Conservation (phyloP, 805 yeast genomes). For the Teunomyces panamensis region DNA sequence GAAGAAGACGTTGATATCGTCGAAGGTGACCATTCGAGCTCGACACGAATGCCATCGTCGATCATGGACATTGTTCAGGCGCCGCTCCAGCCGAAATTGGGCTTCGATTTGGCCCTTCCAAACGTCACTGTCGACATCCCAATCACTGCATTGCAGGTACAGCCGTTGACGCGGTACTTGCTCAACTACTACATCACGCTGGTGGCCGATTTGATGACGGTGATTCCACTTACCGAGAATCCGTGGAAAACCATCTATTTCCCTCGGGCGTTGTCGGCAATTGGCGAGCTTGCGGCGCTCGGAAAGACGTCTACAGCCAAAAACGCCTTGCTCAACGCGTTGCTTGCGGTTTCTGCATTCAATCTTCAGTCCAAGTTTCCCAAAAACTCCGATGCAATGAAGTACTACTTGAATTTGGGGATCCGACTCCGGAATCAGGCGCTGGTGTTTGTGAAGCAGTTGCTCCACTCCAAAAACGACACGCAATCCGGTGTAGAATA, state of each 20-base stretch:
- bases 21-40: conserved; percentile 25
- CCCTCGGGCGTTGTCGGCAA: conserved; percentile 76
- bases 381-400: conserved; percentile 63
- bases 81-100: conserved; percentile 40
- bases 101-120: conserved; percentile 37
- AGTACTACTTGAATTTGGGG: conserved; percentile 68
- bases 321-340: conserved; percentile 72
- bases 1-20: conserved; percentile 32
- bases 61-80: conserved; percentile 50
- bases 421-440: conserved; percentile 75
- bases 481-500: conserved; percentile 40
- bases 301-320: conserved; percentile 76
- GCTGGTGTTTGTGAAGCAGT: conserved; percentile 57
- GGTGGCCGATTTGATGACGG: conserved; percentile 79
- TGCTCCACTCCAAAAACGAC: conserved; percentile 38
- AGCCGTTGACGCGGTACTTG: conserved; percentile 69
- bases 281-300: conserved; percentile 73
- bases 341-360: conserved; percentile 79
- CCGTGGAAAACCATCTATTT: conserved; percentile 89
- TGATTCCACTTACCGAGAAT: conserved; percentile 65
- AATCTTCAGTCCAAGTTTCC: conserved; percentile 71
- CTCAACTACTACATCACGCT: conserved; percentile 68
- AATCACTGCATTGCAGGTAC: conserved; percentile 57
- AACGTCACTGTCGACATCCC: conserved; percentile 41
- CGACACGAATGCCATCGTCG: conserved; percentile 49